These are phyloP conservation scores for Colletotrichum filicis DNA, from an alignment of 2,329 filamentous ascomycete species.

Conservation along the genomic window DNA sequence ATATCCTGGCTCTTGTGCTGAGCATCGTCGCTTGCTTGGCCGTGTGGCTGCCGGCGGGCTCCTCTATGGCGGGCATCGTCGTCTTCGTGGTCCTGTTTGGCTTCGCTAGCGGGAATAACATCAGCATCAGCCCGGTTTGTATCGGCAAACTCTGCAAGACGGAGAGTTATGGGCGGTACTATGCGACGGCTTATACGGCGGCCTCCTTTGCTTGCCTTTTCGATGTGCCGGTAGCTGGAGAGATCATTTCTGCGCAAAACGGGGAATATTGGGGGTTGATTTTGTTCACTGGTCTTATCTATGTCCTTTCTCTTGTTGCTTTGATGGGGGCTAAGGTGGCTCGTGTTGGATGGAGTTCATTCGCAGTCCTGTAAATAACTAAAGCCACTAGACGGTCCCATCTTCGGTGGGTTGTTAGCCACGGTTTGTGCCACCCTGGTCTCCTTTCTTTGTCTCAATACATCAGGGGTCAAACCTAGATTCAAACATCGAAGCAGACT, in stretches of 20 bases:
- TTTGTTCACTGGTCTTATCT: conserved; percentile 70
- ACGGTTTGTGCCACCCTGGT: no score
- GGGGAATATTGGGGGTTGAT: conserved; percentile 75
- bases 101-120: conserved; percentile 82
- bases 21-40: conserved; percentile 71
- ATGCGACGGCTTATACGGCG: conserved; percentile 88
- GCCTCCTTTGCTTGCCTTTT: conserved; percentile 77
- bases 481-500: not conserved
- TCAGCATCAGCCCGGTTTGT: conserved; percentile 85
- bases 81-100: conserved; percentile 83
- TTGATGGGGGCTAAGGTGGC: conserved; percentile 67
- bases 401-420: no score
- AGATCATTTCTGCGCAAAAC: conserved; percentile 64
- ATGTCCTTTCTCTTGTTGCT: conserved; percentile 63
- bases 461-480: no score
- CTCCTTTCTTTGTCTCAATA: not conserved
- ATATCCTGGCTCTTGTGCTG: conserved; percentile 75
- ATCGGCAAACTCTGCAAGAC: conserved; percentile 85
- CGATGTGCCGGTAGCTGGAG: conserved; percentile 76
- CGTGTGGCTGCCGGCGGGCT: conserved; percentile 79
- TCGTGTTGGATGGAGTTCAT: conserved; percentile 17
- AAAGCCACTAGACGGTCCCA: not conserved
- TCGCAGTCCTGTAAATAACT: conserved; percentile 13
- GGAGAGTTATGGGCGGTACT: conserved; percentile 85
- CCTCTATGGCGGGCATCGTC: conserved; percentile 69